These are phyloP conservation scores for Rhizoclosmatium sp. DNA, from an alignment of 192 early-diverging fungal species.

Conservation along the genomic window DNA sequence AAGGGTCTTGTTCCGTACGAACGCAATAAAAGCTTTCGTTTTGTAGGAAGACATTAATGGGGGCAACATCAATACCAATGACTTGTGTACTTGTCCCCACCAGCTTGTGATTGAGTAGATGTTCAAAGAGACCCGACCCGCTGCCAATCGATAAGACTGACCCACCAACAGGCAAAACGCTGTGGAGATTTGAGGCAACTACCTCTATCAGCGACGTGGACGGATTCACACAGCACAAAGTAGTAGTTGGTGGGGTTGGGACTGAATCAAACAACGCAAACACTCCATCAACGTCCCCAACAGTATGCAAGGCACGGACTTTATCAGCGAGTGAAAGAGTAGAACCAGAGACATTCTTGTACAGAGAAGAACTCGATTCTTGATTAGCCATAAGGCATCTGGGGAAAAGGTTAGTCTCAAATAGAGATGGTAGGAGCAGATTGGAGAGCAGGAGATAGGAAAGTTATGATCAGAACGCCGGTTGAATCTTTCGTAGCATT, in stretches of 20 bases:
- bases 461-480: slow-evolving; percentile 13
- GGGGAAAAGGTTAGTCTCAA: neutral
- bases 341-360: slow-evolving; percentile 12
- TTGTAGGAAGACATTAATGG: slow-evolving; percentile 3
- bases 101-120: neutral
- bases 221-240: slow-evolving; percentile 18
- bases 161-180: neutral
- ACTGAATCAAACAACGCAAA: neutral
- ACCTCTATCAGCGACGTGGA: neutral
- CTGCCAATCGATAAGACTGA: slow-evolving; percentile 24
- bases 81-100: neutral
- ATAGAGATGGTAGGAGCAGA: neutral
- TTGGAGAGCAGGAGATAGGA: neutral
- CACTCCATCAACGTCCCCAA: neutral
- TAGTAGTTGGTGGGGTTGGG: slow-evolving; percentile 10
- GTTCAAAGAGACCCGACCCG: slow-evolving; percentile 25
- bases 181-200: neutral
- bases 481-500: slow-evolving; percentile 22
- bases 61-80: slow-evolving; percentile 22
- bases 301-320: neutral
- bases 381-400: neutral
- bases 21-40: slow-evolving; percentile 1
- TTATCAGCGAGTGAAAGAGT: slow-evolving; percentile 9
- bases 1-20: neutral
- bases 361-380: neutral